Conservation (phyloP, 352 stramenopile species). For the Pilasporangium apinafurcum region DNA sequence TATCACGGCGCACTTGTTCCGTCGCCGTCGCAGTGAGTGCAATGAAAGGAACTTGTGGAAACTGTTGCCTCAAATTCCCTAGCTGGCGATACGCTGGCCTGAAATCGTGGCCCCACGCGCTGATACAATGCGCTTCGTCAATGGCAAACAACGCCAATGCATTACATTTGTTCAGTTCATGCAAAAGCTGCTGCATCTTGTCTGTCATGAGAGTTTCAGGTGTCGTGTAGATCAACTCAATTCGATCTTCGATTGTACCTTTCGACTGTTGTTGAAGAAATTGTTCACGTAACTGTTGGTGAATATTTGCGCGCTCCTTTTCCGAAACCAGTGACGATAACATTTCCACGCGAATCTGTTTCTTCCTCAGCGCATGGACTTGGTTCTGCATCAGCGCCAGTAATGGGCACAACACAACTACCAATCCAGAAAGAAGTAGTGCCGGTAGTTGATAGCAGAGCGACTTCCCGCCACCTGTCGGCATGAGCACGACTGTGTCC, state of each 20-base stretch:
- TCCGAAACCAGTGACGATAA: slow-evolving; percentile 41
- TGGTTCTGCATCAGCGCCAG: slow-evolving; percentile 89
- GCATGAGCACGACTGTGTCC: slow-evolving; percentile 87
- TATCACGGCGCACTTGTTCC: slow-evolving; percentile 48
- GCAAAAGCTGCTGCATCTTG: slow-evolving; percentile 37
- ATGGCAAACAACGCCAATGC: slow-evolving; percentile 58
- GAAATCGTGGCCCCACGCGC: slow-evolving; percentile 42
- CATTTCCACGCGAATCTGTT: slow-evolving; percentile 42
- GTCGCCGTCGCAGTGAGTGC: slow-evolving; percentile 90
- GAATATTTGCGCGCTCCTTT: slow-evolving; percentile 18
- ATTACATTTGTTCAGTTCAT: slow-evolving; percentile 13
- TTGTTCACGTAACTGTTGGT: slow-evolving; percentile 16
- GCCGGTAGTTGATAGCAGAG: slow-evolving; percentile 95
- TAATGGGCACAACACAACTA: slow-evolving; percentile 86
- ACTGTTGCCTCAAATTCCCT: not conserved
- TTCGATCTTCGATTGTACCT: slow-evolving; percentile 1
- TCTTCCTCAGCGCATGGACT: slow-evolving; percentile 45
- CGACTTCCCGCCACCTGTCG: slow-evolving; percentile 97
- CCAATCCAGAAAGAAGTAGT: slow-evolving; percentile 58
- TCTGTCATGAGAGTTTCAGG: slow-evolving; percentile 72
- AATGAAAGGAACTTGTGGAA: slow-evolving; percentile 46
- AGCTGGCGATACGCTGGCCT: slow-evolving; percentile 31
- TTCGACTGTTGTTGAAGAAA: not conserved
- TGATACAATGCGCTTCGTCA: slow-evolving; percentile 87
- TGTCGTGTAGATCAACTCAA: slow-evolving; percentile 84